Conservation (phyloP, 2,329 filamentous ascomycete species). For the Passalora sequoiae region DNA sequence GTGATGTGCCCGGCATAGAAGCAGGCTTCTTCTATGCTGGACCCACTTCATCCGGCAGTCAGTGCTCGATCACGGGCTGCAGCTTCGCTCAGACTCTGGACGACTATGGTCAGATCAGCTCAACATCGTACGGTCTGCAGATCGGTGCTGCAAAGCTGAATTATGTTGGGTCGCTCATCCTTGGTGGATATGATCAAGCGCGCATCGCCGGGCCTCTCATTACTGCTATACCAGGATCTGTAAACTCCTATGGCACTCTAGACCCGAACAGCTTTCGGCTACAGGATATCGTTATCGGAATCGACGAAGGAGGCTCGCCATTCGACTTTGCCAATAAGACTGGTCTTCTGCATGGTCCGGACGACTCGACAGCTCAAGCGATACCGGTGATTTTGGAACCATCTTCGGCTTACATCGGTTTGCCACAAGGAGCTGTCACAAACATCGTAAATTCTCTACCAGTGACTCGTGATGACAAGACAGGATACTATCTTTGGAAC, state of each 20-base stretch:
- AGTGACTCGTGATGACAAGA: conserved; percentile 17
- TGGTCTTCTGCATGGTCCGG: conserved; percentile 1
- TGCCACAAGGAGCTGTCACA: conserved; percentile 13
- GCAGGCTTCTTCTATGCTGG: conserved; percentile 1
- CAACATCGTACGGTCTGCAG: conserved; percentile 7
- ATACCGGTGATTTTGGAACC: conserved; percentile 18
- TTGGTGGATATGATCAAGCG: conserved; percentile 13
- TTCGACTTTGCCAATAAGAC: conserved; percentile 1
- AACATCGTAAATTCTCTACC: conserved; percentile 25
- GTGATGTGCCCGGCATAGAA: neutral
- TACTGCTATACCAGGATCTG: neutral
- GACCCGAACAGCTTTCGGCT: conserved; percentile 22
- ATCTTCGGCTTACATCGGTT: conserved; percentile 20
- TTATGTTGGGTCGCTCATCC: conserved; percentile 5
- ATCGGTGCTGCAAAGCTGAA: conserved; percentile 3
- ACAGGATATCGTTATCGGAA: conserved; percentile 40
- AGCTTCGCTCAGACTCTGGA: neutral
- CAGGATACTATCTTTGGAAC: conserved; percentile 29
- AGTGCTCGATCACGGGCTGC: neutral
- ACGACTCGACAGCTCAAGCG: neutral
- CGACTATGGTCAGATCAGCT: neutral
- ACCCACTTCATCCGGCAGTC: neutral
- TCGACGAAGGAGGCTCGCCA: conserved; percentile 37
- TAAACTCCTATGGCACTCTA: conserved; percentile 1
- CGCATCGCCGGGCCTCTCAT: conserved; percentile 8